Evolutionary conservation across 768 basidiomycete species (phyloP).

Genomic region (Arthromyces matolae): DNA sequence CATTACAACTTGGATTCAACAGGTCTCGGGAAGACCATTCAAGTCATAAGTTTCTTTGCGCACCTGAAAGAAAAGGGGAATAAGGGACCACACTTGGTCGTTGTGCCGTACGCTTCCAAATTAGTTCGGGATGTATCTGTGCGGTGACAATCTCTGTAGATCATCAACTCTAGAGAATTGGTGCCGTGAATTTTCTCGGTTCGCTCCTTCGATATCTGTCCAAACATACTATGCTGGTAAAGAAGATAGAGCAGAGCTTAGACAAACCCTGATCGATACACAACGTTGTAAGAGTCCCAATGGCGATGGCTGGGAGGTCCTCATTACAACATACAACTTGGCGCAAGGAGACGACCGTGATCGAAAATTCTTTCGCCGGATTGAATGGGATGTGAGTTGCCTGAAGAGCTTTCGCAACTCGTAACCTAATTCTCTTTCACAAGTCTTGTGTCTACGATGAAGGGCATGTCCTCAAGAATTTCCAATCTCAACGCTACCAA

Average conservation of each 20-base stretch:
- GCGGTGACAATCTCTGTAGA: slow-evolving; percentile 32
- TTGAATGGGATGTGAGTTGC: slow-evolving; percentile 85
- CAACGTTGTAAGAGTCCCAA: slow-evolving; percentile 43
- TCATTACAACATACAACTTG: slow-evolving; percentile 94
- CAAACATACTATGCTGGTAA: slow-evolving; percentile 94
- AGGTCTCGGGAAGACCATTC: slow-evolving; percentile 98
- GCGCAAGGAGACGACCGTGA: slow-evolving; percentile 89
- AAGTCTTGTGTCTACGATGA: slow-evolving; percentile 96
- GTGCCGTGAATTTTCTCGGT: slow-evolving; percentile 93
- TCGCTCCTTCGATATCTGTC: slow-evolving; percentile 81
- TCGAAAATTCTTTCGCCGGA: slow-evolving; percentile 86
- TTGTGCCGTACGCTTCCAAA: slow-evolving; percentile 94
- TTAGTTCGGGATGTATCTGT: too few species aligned
- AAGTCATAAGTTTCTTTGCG: slow-evolving; percentile 96
- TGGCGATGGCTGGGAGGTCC: slow-evolving; percentile 79
- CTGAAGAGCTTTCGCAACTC: too few species aligned
- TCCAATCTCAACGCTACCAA: slow-evolving; percentile 94
- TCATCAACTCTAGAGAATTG: slow-evolving; percentile 98
- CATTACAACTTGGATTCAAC: slow-evolving; percentile 8
- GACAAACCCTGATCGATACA: slow-evolving; percentile 67
- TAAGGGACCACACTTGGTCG: slow-evolving; percentile 85
- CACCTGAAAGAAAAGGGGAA: slow-evolving; percentile 76
- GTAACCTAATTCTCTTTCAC: too few species aligned
- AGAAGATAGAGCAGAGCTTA: slow-evolving; percentile 72
- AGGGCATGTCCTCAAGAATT: slow-evolving; percentile 96